Evolutionary conservation across 2,329 filamentous ascomycete species (phyloP), one percentile per base, ranked within the genome.

Genomic region (Cladophialophora psammophila): DNA sequence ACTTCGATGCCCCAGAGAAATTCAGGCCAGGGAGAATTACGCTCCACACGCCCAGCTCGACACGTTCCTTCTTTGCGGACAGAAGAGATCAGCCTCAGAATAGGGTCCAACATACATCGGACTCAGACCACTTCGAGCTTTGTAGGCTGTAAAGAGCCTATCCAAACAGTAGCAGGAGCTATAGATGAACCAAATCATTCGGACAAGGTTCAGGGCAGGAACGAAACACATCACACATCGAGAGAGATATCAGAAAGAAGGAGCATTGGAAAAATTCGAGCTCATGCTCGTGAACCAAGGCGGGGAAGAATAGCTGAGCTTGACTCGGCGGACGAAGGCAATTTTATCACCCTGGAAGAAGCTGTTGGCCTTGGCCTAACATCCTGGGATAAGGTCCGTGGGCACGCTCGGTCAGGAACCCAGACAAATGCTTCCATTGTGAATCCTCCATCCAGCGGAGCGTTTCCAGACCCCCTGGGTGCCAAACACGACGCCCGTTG

Each of bases 21-120:
- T 31, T 32, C n/a, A 15, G 15, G 31, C 3, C 59, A n/a, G 9
- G 36, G 35, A 5, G 9, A 7, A 10, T 35, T 9, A 63, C 71
- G 36, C 65, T 68, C 13, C 45, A 71, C 9, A 61, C 77, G n/a
- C 68, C 73, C 31, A 74, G 74, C 40, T 65, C 56, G 18, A 72
- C 74, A 18, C 70, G 73, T 59, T 72, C 32, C n/a, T 12, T 52
- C 13, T 60, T 54, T 63, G 15, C 62, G 38, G 12, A 45, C 59
- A 3, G 71, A 72, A 48, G 69, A 71, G 45, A 68, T 72, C 40
- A 73, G 70, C 61, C 67, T 74, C 20, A 60, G 69, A 31, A 66
- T 73, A 36, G 66, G 71, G 4, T 67, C 64, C 26, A 61, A 66
- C 32, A 56, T 63, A 15, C 64, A 75, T 15, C 70, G 67, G 36